A percentile compares a stretch with the other conserved stretches of the same genome.
These are phyloP conservation scores for Hemisphaericaspora xylanilytica DNA, from an alignment of 1,139 yeast genomes.

Conservation along the genomic window DNA sequence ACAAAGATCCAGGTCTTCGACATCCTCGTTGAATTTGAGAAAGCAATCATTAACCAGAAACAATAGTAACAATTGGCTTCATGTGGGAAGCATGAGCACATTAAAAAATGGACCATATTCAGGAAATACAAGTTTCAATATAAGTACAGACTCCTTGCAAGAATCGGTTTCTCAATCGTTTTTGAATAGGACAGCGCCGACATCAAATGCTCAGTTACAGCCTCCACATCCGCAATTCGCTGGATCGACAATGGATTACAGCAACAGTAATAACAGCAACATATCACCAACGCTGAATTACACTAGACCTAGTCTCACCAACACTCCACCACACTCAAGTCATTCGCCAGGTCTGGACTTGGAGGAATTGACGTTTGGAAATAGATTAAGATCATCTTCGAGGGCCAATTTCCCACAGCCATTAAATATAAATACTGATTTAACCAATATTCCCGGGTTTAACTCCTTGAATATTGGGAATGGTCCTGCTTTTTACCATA, in stretches of 20 bases:
- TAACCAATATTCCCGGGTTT: constrained; percentile 29
- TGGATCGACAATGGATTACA: constrained; percentile 40
- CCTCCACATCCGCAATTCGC: constrained; percentile 10
- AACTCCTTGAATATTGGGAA: constrained; percentile 20
- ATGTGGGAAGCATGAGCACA: constrained; percentile 44
- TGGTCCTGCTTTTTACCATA: constrained; percentile 14
- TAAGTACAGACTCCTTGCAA: constrained; percentile 44
- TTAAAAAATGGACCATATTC: constrained; percentile 28
- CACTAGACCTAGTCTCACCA: constrained; percentile 29
- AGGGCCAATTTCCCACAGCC: constrained; percentile 32
- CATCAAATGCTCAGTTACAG: not conserved
- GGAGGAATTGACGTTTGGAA: constrained; percentile 11
- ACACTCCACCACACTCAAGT: constrained; percentile 22
- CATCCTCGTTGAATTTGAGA: constrained; percentile 34
- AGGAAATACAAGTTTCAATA: constrained; percentile 24
- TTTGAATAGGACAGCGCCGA: constrained; percentile 23
- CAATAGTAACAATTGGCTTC: constrained; percentile 46
- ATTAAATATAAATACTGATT: constrained; percentile 42
- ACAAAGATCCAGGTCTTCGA: constrained; percentile 22
- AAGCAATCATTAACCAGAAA: constrained; percentile 48
- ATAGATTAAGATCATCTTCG: constrained; percentile 27
- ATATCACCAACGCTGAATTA: constrained; percentile 36
- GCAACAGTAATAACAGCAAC: constrained; percentile 12
- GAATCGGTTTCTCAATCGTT: constrained; percentile 45
- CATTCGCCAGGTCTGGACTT: constrained; percentile 11